phyloP scores from a whole-genome alignment of 1,284 basidiomycete genomes.

The Anthracocystis walkeri region DNA sequence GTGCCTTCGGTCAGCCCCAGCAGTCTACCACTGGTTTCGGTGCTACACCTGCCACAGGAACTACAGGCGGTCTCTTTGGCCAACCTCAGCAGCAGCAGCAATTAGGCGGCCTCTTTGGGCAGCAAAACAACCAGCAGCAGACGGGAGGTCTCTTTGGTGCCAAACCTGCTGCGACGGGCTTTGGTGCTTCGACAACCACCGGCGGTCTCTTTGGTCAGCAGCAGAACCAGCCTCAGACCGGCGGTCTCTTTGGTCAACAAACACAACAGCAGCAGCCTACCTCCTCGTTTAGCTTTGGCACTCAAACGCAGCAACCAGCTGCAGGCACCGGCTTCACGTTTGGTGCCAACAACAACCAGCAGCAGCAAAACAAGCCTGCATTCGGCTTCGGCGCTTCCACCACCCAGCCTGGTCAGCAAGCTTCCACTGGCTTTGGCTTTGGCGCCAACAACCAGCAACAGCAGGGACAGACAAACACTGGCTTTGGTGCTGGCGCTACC shows the following conservation, averaged over 20 bases:
- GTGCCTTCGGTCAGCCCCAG: constrained; percentile 57
- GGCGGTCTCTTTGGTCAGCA: constrained; percentile 67
- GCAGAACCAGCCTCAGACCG: constrained; percentile 53
- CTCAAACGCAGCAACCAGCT: constrained; percentile 66
- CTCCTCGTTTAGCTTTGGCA: constrained; percentile 60
- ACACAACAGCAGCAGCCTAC: constrained; percentile 56
- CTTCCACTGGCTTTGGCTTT: constrained; percentile 51
- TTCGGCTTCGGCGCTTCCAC: constrained; percentile 57
- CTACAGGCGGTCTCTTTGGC: constrained; percentile 55
- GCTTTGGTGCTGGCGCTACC: constrained; percentile 46
- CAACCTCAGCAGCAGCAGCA: constrained; percentile 58
- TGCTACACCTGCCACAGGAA: constrained; percentile 17
- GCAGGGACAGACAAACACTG: constrained; percentile 30
- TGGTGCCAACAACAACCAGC: constrained; percentile 45
- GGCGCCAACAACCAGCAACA: constrained; percentile 45
- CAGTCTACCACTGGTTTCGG: constrained; percentile 54
- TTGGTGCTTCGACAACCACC: constrained; percentile 52
- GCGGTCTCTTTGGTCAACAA: constrained; percentile 64
- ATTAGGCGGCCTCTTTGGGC: constrained; percentile 67
- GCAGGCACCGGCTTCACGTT: constrained; percentile 56
- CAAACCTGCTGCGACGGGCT: constrained; percentile 53
- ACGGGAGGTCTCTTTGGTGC: constrained; percentile 69
- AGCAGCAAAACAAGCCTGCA: constrained; percentile 52
- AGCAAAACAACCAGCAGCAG: constrained; percentile 66
- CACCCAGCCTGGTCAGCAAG: constrained; percentile 40